A percentile compares a stretch with the other conserved stretches of the same genome.
Evolutionary conservation across 305 asterid species (phyloP).

Genomic region (Coffea humblotiana): DNA sequence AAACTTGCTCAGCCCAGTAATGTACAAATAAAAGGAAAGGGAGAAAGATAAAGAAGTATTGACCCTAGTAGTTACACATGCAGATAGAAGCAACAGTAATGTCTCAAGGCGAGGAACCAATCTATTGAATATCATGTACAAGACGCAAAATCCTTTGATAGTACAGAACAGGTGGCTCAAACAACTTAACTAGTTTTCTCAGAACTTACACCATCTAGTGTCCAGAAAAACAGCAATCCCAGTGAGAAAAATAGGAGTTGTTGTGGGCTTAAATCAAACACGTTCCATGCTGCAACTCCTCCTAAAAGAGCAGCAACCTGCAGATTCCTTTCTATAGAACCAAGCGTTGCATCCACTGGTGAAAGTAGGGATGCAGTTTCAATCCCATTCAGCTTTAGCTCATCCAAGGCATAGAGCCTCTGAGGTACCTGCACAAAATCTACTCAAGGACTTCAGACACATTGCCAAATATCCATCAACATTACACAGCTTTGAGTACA

Average conservation of each 20-base stretch:
- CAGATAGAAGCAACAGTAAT: not conserved
- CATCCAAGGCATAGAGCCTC: constrained; percentile 89
- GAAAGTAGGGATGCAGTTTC: constrained; percentile 69
- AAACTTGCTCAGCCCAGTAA: not conserved
- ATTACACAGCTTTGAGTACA: not conserved
- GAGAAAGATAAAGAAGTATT: not conserved
- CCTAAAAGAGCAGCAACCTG: constrained; percentile 73
- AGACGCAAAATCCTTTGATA: not conserved
- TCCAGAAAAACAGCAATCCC: constrained; percentile 75
- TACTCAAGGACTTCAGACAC: constrained; percentile 21
- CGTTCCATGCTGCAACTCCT: constrained; percentile 65
- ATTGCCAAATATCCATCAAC: not conserved
- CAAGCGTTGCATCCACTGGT: constrained; percentile 77
- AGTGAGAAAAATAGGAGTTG: constrained; percentile 57
- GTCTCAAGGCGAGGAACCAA: not conserved
- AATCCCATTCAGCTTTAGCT: constrained; percentile 80
- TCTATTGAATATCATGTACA: not conserved
- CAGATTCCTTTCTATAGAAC: constrained; percentile 65
- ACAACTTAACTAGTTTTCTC: not conserved
- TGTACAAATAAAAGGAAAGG: not conserved
- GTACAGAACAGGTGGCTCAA: not conserved
- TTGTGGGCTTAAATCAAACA: constrained; percentile 52
- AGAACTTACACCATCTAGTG: constrained; percentile 76
- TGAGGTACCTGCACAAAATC: constrained; percentile 80
- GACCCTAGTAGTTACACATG: not conserved